Percentiles rank a stretch among this genome's conserved stretches.
These are phyloP conservation scores for Tuctoria greenei DNA, from an alignment of 176 grass and related monocot species.

Conservation along the genomic window DNA sequence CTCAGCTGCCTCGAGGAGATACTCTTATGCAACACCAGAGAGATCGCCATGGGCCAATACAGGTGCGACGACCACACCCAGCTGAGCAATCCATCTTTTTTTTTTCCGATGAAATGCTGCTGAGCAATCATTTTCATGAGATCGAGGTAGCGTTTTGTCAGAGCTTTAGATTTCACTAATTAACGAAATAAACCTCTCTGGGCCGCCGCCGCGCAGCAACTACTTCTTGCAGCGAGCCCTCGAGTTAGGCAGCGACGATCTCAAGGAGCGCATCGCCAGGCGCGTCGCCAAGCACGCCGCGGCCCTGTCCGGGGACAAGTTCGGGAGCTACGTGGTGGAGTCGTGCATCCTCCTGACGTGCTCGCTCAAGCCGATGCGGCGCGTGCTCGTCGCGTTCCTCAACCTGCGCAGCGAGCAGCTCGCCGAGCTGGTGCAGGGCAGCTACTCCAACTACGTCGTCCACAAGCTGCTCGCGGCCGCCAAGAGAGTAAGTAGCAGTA, in stretches of 20 bases:
- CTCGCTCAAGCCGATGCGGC: background rate
- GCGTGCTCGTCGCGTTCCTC: conserved; percentile 23
- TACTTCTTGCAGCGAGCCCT: conserved; percentile 44
- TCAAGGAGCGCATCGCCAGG: background rate
- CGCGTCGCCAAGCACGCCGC: conserved; percentile 23
- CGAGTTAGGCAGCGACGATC: background rate
- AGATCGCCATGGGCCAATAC: conserved; percentile 22
- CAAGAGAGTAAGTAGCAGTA: conserved; percentile 7
- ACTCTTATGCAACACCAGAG: background rate
- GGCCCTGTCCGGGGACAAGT: background rate
- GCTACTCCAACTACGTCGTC: conserved; percentile 41
- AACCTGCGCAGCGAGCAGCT: background rate
- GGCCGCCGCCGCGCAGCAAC: conserved; percentile 38
- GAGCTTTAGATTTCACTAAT: no score
- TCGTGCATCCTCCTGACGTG: conserved; percentile 5
- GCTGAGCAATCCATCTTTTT: no score
- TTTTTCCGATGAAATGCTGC: no score
- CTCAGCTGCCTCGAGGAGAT: background rate
- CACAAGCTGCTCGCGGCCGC: conserved; percentile 9
- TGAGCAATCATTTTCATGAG: no score
- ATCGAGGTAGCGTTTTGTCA: no score
- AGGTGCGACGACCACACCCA: background rate
- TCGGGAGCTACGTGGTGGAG: conserved; percentile 55
- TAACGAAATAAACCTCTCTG: no score
- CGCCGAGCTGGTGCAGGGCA: conserved; percentile 12